phyloP scores from a whole-genome alignment of 2,329 filamentous ascomycete genomes.

The Aschersonia sp. region DNA sequence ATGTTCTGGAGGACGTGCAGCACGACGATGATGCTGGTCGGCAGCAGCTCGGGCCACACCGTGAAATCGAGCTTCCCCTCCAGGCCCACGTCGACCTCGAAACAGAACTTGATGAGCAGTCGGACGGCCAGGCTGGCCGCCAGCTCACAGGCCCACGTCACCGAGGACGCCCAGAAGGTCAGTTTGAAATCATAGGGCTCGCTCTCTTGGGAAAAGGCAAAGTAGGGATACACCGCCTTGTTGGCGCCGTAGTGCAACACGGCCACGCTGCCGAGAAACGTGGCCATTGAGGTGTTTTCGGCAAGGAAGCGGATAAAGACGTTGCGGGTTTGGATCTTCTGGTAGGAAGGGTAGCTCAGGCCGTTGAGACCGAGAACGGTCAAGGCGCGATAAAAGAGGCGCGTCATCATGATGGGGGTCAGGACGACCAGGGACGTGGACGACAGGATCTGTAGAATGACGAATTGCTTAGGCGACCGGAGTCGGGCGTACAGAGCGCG shows the following conservation, averaged over 20 bases:
- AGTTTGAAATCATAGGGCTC: slow-evolving; percentile 45
- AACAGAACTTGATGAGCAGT: slow-evolving; percentile 40
- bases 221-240: slow-evolving; percentile 55
- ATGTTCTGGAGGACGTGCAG: slow-evolving; percentile 59
- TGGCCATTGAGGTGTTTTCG: slow-evolving; percentile 54
- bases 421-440: slow-evolving; percentile 48
- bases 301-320: slow-evolving; percentile 54
- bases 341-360: slow-evolving; percentile 47
- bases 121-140: slow-evolving; percentile 45
- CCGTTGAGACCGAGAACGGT: slow-evolving; percentile 37
- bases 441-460: slow-evolving; percentile 49
- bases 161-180: slow-evolving; percentile 46
- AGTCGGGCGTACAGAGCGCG: slow-evolving; percentile 54
- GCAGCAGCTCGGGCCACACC: slow-evolving; percentile 52
- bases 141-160: slow-evolving; percentile 55
- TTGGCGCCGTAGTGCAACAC: slow-evolving; percentile 54
- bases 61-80: slow-evolving; percentile 51
- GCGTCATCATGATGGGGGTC: slow-evolving; percentile 49
- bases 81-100: slow-evolving; percentile 45
- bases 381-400: slow-evolving; percentile 39
- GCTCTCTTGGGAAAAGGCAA: slow-evolving; percentile 39
- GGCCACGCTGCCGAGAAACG: slow-evolving; percentile 49
- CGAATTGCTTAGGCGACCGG: slow-evolving; percentile 49
- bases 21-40: slow-evolving; percentile 50
- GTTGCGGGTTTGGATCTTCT: slow-evolving; percentile 50